Evolutionary conservation across 2,329 filamentous ascomycete genomes (phyloP).

Genomic region (Scedosporium minutisporum): DNA sequence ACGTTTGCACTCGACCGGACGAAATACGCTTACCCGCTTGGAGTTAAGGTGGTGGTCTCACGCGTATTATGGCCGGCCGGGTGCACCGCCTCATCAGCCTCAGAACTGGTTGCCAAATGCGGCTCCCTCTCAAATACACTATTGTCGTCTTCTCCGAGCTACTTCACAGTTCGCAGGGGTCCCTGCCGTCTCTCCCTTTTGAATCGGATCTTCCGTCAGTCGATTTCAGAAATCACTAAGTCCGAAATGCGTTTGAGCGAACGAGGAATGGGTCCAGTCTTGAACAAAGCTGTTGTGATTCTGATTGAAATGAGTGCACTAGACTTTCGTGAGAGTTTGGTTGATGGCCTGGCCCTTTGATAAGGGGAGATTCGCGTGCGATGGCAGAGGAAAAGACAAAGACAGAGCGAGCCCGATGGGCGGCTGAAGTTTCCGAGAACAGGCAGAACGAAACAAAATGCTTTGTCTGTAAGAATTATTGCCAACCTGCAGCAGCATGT

Average conservation of each 20-base stretch:
- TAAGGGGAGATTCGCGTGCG: background rate
- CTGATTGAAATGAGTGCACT: background rate
- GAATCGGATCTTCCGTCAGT: too few species aligned
- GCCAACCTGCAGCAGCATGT: background rate
- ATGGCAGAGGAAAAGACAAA: background rate
- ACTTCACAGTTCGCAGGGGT: too few species aligned
- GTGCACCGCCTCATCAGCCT: constrained; percentile 1
- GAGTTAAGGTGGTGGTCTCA: background rate
- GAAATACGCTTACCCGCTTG: background rate
- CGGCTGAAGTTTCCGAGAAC: background rate
- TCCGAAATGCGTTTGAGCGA: too few species aligned
- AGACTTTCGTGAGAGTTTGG: background rate
- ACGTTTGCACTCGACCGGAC: background rate
- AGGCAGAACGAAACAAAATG: background rate
- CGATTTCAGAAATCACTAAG: too few species aligned
- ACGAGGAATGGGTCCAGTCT: too few species aligned
- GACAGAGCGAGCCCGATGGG: background rate
- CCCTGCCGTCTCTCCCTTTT: too few species aligned
- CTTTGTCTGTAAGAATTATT: background rate
- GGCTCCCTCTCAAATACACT: background rate
- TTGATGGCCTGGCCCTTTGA: background rate
- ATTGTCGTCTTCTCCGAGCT: background rate
- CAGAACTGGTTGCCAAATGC: background rate
- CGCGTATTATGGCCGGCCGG: background rate
- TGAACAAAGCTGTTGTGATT: too few species aligned